Conservation (phyloP, 2,329 filamentous ascomycete species). For the Penicillium paneum region DNA sequence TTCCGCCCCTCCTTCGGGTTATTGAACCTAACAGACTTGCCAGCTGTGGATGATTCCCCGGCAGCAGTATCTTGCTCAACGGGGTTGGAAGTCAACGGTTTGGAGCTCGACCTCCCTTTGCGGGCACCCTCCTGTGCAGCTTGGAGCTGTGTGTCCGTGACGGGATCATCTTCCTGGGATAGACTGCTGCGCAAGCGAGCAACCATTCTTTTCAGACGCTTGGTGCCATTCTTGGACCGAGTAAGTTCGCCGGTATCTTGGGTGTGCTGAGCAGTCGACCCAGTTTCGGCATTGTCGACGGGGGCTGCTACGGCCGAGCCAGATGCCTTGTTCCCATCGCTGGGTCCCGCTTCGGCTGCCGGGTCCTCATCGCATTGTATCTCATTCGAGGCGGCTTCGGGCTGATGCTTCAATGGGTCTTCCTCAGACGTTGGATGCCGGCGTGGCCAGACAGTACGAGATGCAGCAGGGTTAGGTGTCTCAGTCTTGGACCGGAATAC, state of each 20-base stretch:
- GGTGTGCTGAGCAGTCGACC: neutral
- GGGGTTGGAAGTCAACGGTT: slow-evolving; percentile 1
- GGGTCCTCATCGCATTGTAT: neutral
- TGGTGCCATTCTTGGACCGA: slow-evolving; percentile 10
- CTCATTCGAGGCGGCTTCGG: slow-evolving; percentile 2
- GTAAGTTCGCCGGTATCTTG: neutral
- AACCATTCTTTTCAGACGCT: slow-evolving; percentile 12
- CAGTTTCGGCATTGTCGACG: neutral
- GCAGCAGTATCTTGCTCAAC: neutral
- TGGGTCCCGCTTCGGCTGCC: neutral
- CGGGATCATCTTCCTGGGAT: slow-evolving; percentile 10
- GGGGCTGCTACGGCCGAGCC: neutral
- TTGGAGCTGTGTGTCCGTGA: slow-evolving; percentile 1
- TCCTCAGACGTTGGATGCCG: slow-evolving; percentile 10
- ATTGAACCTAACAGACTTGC: slow-evolving; percentile 2
- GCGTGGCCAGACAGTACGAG: slow-evolving; percentile 13
- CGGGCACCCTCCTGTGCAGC: neutral
- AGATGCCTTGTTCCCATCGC: neutral
- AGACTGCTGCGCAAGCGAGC: slow-evolving; percentile 9
- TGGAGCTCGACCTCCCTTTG: neutral
- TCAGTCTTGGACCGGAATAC: slow-evolving; percentile 10
- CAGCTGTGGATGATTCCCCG: neutral
- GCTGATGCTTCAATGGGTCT: slow-evolving; percentile 10
- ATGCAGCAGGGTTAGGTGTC: neutral
- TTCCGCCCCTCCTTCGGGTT: slow-evolving; percentile 23